These are phyloP conservation scores for Withania somnifera DNA, from an alignment of 305 asterid species.

Conservation along the genomic window DNA sequence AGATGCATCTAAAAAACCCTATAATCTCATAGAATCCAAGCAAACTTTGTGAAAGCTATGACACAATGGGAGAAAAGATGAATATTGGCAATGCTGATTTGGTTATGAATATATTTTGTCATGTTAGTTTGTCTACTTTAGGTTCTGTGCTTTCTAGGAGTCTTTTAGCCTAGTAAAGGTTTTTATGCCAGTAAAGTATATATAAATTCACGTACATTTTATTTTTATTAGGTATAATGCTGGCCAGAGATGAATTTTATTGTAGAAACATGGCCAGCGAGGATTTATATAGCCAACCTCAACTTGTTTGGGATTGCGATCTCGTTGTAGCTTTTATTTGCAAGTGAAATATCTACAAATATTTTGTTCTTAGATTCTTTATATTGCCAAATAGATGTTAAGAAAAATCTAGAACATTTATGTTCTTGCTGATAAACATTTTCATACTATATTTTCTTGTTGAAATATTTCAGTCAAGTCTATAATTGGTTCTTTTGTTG, in stretches of 20 bases:
- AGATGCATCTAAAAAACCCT: neutral
- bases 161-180: neutral
- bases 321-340: neutral
- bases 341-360: neutral
- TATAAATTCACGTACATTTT: neutral
- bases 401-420: neutral
- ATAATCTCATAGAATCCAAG: neutral
- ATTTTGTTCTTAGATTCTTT: neutral
- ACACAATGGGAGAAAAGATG: neutral
- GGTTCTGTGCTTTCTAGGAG: neutral
- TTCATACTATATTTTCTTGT: neutral
- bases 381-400: neutral
- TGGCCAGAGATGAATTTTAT: neutral
- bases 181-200: neutral
- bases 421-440: neutral
- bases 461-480: neutral
- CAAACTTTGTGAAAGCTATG: neutral
- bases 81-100: neutral
- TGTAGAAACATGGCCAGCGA: neutral
- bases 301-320: neutral
- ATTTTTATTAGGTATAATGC: neutral
- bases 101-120: neutral
- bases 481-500: neutral
- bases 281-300: neutral
- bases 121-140: neutral